Evolutionary conservation across 352 stramenopile genomes (phyloP), one percentile per base, ranked within the genome.

Genomic region (Globisporangium recalcitrans): DNA sequence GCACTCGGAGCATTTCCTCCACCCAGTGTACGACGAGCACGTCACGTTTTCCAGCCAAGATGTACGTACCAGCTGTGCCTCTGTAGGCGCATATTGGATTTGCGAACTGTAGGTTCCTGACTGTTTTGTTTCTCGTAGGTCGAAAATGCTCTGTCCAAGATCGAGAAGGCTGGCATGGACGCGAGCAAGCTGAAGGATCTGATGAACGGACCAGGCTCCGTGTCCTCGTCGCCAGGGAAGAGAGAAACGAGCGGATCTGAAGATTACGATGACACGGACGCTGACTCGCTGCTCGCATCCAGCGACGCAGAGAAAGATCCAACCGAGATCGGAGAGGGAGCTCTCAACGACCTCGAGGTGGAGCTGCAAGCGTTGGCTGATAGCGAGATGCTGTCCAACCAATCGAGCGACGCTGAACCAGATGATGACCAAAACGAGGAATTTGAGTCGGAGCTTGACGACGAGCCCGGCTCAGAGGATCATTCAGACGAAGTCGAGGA

Each of bases 81-180:
- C 19, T 21, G 24, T n/a, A n/a, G 14, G 16, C 9, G 26, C 11
- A 38, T 4, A 26, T 40, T 26, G 7, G 7, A 9, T 19, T 22
- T 21, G 13, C 8, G 22, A 19, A 40, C 7, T 27, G 6, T 14
- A 36, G n/a, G n/a, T n/a, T 55, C 9, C 19, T 44, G 44, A 44
- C 29, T 26, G 32, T 2, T 24, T 27, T 16, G 5, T 1, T 4
- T 14, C 11, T 29, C 31, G n/a, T 19, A 88, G 82, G 31, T 89
- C 7, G 78, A 91, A 27, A 83, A 87, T 69, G 80, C 78, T 27
- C 71, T 90, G 52, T 87, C 80, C 3, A 88, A 88, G 65, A 81
- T 88, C 26, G 75, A 88, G 38, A 75, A 74, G 59, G 72, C 79
- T 10, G 82, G 81, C 3, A 69, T 85, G 11, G 75, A 86, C 53